Evolutionary conservation across 2,329 filamentous ascomycete species (phyloP).

Genomic region (Colletotrichum destructivum): DNA sequence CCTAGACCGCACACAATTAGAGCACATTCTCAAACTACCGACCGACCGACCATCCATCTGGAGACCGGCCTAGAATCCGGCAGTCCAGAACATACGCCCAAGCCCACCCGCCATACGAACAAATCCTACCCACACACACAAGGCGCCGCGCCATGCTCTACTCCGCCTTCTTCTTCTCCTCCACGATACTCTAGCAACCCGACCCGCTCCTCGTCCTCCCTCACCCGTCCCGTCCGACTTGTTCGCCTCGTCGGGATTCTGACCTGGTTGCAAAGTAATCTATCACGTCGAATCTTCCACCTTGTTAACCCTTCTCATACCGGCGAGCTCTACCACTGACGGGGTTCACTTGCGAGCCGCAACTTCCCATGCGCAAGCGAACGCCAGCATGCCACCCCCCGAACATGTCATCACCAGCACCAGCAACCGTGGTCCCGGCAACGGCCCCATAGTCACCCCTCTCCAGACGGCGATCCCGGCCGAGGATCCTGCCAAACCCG

Average conservation of each 20-base stretch:
- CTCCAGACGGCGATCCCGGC: not conserved
- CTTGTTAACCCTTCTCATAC: not conserved
- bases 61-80: constrained; percentile 29
- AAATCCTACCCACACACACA: not conserved
- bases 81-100: constrained; percentile 32
- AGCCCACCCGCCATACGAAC: not conserved
- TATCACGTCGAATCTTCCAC: not conserved
- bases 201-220: not conserved
- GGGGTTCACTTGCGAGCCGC: constrained; percentile 28
- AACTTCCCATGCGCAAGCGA: constrained; percentile 39
- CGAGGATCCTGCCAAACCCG: not conserved
- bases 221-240: not conserved
- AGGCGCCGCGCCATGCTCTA: constrained; percentile 38
- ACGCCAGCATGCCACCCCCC: constrained; percentile 34
- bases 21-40: constrained; percentile 27
- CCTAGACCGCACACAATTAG: constrained; percentile 38
- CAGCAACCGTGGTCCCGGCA: constrained; percentile 21
- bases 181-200: constrained; percentile 40
- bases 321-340: not conserved
- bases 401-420: constrained; percentile 23
- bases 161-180: constrained; percentile 18
- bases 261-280: constrained; percentile 4
- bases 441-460: constrained; percentile 22
- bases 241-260: not conserved
- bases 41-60: constrained; percentile 10